A percentile compares a stretch with the other conserved stretches of the same genome.
phyloP scores from a whole-genome alignment of 768 basidiomycete species.

The Lactifluus pinguis region DNA sequence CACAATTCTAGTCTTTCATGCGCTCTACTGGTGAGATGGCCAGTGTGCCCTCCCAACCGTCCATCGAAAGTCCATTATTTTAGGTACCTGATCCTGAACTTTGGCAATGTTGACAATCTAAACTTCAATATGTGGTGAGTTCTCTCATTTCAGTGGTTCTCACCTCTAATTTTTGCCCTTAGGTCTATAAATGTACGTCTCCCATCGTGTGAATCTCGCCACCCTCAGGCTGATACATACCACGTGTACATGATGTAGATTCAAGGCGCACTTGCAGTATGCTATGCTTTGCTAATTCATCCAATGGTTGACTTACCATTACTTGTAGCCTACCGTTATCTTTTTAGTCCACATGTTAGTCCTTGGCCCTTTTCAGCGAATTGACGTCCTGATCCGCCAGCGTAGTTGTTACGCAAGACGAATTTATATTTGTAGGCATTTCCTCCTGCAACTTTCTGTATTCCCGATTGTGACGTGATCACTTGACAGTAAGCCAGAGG shows the following conservation, averaged over 20 bases:
- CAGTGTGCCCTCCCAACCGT: no score
- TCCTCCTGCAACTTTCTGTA: background rate
- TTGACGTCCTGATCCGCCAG: background rate
- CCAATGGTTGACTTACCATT: no score
- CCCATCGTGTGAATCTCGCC: conserved; percentile 6
- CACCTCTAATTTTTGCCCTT: background rate
- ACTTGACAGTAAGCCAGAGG: background rate
- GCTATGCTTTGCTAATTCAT: background rate
- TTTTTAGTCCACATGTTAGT: background rate
- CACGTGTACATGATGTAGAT: background rate
- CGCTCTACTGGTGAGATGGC: conserved; percentile 37
- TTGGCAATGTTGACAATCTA: conserved; percentile 30
- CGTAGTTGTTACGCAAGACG: conserved; percentile 1
- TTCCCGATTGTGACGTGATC: background rate
- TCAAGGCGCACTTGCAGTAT: background rate
- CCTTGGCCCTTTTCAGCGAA: background rate
- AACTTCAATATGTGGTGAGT: conserved; percentile 35
- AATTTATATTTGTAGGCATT: background rate
- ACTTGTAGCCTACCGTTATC: background rate
- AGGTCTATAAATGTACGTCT: conserved; percentile 21
- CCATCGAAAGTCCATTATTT: background rate
- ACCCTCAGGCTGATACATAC: conserved; percentile 14
- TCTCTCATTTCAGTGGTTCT: background rate
- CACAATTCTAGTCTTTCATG: conserved; percentile 34
- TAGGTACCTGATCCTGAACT: conserved; percentile 43